Evolutionary conservation across 768 basidiomycete genomes (phyloP), one percentile per base, ranked within the genome.

Genomic region (Myochromella boudieri): DNA sequence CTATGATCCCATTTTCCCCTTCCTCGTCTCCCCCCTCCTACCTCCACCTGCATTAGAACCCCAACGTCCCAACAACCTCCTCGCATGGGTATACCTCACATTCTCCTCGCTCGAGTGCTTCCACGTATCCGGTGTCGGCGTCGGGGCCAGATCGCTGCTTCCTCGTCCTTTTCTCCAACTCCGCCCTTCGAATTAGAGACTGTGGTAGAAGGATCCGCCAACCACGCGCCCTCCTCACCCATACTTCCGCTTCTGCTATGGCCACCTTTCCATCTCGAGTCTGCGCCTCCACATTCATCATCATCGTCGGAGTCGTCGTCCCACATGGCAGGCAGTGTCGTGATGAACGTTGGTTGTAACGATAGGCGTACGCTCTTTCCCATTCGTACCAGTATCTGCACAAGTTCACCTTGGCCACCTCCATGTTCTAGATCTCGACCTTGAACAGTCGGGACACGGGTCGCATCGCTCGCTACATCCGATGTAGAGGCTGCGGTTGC

Each of bases 331-430:
- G 85, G 85, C 6, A 87, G 86, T 1, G 87, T 77, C 0, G 81
- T 67, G 5, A 85, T 85, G 61, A 85, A 89, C 26, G 85, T 87
- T 7, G 90, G 90, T 33, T 82, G 76, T 27, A 91, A 63, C 22
- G 85, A 87, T 42, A 92, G 82, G 6, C 90, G 72, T 26, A 92
- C 90, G 56, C 87, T 89, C 66, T 91, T 91, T 53, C 76, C n/a
- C n/a, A n/a, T 64, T 44, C 63, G 62, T 6, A 70, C 60, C 8
- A 41, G 17, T 11, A 11, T 8, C 11, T 24, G n/a, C 29, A 26
- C 27, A n/a, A 3, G 29, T n/a, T n/a, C n/a, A n/a, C n/a, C n/a
- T 14, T 29, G 28, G 14, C 14, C 8, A 29, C 18, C 33, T n/a
- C 6, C 14, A 34, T n/a, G 14, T 17, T 34, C 33, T 6, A n/a